Evolutionary conservation across 768 basidiomycete species (phyloP).

Genomic region (Serendipita sp.): DNA sequence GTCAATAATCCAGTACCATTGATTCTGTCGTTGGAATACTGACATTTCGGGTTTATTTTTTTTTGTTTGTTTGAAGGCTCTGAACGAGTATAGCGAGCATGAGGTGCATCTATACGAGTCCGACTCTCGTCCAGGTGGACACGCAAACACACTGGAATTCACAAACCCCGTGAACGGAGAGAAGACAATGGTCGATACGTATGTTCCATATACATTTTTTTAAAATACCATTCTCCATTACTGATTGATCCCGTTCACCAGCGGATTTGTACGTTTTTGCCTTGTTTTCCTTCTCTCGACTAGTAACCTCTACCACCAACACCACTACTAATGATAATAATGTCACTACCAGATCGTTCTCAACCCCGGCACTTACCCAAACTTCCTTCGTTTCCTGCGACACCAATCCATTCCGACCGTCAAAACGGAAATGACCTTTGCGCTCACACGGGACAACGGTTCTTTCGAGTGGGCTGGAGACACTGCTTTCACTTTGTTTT

Average conservation of each 20-base stretch:
- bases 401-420: constrained; percentile 32
- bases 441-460: constrained; percentile 53
- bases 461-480: constrained; percentile 65
- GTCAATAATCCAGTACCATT: constrained; percentile 21
- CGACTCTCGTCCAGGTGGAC: constrained; percentile 50
- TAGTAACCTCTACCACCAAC: no score
- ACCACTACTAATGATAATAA: no score
- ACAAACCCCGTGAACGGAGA: constrained; percentile 20
- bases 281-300: no score
- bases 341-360: constrained; percentile 41
- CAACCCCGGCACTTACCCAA: constrained; percentile 62
- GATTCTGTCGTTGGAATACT: not conserved
- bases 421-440: constrained; percentile 62
- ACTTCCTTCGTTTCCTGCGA: constrained; percentile 54
- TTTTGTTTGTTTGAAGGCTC: constrained; percentile 24
- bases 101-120: constrained; percentile 63
- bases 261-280: not conserved
- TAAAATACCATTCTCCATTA: not conserved
- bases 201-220: constrained; percentile 16
- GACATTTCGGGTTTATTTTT: not conserved
- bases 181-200: constrained; percentile 44
- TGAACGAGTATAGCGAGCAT: constrained; percentile 59
- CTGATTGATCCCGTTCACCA: not conserved
- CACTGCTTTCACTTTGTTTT: constrained; percentile 44
- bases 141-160: constrained; percentile 57